Evolutionary conservation across 2,329 filamentous ascomycete species (phyloP), one percentile per base, ranked within the genome.

Genomic region (Ophiostoma perfectum): DNA sequence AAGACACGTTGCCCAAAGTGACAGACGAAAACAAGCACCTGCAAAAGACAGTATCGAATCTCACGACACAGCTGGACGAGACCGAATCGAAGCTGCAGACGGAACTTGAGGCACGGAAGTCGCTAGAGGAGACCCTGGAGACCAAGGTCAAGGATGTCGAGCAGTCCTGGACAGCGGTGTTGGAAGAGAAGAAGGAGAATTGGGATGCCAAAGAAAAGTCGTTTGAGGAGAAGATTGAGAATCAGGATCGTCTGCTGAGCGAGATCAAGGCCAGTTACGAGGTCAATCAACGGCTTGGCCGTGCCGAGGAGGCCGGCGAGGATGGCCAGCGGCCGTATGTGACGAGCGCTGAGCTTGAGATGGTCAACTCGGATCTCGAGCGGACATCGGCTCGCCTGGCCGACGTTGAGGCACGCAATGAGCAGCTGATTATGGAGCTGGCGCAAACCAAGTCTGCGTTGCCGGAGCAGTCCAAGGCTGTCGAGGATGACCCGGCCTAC

Each of bases 231-330:
- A 98, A 97, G 79, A 83, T 96, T 3, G 94, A 97, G 77, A 96
- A 90, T 74, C 94, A 99, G 76, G 95, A 99, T 65, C 88, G 93
- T 6, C 80, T 99, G 52, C 80, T 99, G 73, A 97, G 91, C 75
- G 96, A 99, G 78, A 88, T 98, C 76, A 98, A 97, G 79, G 95
- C 95, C 39, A 97, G 89, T 80, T 97, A 97, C 76, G 95, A 99
- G 78, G 95, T 99, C 67, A 95, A 92, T 63, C 93, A 98, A 77
- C 86, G 95, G 66, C 82, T 99, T n/a, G 66, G 67, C 42, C 38
- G 68, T 44, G 80, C 80, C 9, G 58, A 65, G n/a, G 62, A 65
- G 14, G 69, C 58, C 27, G 70, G 45, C 16, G 58, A 65, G 3
- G 87, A 90, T 39, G 84, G 85, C 39, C 82, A 82, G 41, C 83